Evolutionary conservation across 441 rosid species (phyloP).

Genomic region (Arabidopsis lyrata): DNA sequence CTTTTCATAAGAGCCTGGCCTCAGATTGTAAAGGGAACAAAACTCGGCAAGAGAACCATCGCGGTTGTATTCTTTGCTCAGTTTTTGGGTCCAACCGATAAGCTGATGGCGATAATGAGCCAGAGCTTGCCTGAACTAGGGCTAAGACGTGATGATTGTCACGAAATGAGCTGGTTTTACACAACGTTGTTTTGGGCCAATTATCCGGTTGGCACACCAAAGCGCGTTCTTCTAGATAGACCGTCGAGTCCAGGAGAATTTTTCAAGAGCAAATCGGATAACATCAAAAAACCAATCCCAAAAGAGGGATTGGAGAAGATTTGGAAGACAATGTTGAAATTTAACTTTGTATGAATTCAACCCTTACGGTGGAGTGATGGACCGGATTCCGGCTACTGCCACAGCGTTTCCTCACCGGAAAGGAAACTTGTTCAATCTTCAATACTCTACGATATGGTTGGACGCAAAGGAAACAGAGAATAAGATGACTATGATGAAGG

Average conservation of each 20-base stretch:
- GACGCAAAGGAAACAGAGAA: slow-evolving; percentile 40
- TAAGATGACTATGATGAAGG: slow-evolving; percentile 44
- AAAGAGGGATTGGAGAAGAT: slow-evolving; percentile 61
- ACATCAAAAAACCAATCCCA: slow-evolving; percentile 56
- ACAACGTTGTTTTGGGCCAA: slow-evolving; percentile 64
- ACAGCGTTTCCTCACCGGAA: slow-evolving; percentile 67
- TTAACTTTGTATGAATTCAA: slow-evolving; percentile 56
- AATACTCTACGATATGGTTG: slow-evolving; percentile 55
- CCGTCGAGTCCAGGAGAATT: slow-evolving; percentile 53
- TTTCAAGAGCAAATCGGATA: slow-evolving; percentile 78
- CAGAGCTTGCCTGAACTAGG: slow-evolving; percentile 67
- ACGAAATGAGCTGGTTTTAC: slow-evolving; percentile 67
- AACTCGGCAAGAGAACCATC: slow-evolving; percentile 36
- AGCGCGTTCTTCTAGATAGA: slow-evolving; percentile 62
- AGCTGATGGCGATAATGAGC: slow-evolving; percentile 44
- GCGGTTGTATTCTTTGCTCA: slow-evolving; percentile 51
- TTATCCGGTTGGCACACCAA: slow-evolving; percentile 51
- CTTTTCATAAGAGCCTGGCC: slow-evolving; percentile 62
- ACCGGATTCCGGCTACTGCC: slow-evolving; percentile 45
- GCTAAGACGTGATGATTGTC: slow-evolving; percentile 53
- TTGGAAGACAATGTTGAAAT: slow-evolving; percentile 53
- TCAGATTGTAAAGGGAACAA: slow-evolving; percentile 40
- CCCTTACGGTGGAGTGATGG: slow-evolving; percentile 76
- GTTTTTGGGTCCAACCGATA: slow-evolving; percentile 55
- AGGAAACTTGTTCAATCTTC: slow-evolving; percentile 63